Conservation (phyloP, 768 basidiomycete species). For the Tephrocybe sp. region DNA sequence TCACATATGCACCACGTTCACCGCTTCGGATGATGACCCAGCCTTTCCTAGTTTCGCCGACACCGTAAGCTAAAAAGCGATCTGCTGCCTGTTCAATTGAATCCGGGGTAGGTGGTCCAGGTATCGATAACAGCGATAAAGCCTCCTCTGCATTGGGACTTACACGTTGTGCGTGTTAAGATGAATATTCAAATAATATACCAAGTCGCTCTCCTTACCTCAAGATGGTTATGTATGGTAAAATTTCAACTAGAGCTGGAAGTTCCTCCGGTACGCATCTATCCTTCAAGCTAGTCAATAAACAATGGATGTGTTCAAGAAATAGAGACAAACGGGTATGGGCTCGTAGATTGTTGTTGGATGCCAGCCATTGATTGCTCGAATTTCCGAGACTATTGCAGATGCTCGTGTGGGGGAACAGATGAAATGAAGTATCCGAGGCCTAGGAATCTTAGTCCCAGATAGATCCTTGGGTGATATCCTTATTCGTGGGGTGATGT, state of each 20-base stretch:
- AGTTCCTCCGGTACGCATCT: conserved; percentile 81
- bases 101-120: conserved; percentile 45
- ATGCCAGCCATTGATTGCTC: conserved; percentile 52
- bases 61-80: conserved; percentile 59
- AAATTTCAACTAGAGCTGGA: conserved; percentile 56
- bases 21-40: conserved; percentile 78
- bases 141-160: conserved; percentile 92
- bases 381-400: conserved; percentile 64
- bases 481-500: conserved; percentile 69
- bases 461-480: conserved; percentile 70
- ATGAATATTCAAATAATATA: background rate
- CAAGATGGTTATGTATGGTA: conserved; percentile 63
- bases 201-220: conserved; percentile 48
- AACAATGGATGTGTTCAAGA: background rate
- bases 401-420: conserved; percentile 78
- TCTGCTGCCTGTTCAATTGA: conserved; percentile 68
- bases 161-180: background rate
- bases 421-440: conserved; percentile 74
- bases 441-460: conserved; percentile 47
- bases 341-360: conserved; percentile 82
- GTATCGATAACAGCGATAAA: conserved; percentile 58
- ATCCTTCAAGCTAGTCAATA: conserved; percentile 43
- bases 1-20: conserved; percentile 67
- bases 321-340: conserved; percentile 61
- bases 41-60: conserved; percentile 50